These are phyloP conservation scores for Buddleja alternifolia DNA, from an alignment of 257 asterid species.

Conservation along the genomic window DNA sequence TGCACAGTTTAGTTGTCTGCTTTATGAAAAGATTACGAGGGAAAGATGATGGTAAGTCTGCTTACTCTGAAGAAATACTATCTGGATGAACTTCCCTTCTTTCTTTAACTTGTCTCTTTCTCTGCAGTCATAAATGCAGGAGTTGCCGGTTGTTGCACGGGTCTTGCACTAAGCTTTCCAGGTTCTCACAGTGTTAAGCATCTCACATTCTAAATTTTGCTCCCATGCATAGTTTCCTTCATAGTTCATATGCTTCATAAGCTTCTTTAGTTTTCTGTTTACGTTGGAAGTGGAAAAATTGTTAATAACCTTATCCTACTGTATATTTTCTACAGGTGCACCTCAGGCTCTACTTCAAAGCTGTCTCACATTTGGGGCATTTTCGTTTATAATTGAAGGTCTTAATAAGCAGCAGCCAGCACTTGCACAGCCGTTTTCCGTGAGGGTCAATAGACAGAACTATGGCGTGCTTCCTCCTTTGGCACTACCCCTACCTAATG, in stretches of 20 bases:
- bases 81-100: constrained; percentile 3
- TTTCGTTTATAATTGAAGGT: constrained; percentile 88
- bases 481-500: constrained; percentile 81
- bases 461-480: constrained; percentile 63
- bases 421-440: constrained; percentile 57
- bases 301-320: constrained; percentile 6
- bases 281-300: too few relatives aligned
- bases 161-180: constrained; percentile 91
- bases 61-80: neutral
- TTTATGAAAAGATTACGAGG: constrained; percentile 81
- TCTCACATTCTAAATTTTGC: neutral
- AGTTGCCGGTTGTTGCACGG: constrained; percentile 97
- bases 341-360: constrained; percentile 94
- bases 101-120: constrained; percentile 18
- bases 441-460: constrained; percentile 37
- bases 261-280: too few relatives aligned
- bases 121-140: constrained; percentile 85
- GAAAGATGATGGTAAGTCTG: constrained; percentile 82
- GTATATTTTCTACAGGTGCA: constrained; percentile 59
- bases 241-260: neutral
- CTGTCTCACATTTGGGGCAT: constrained; percentile 91
- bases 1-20: constrained; percentile 87
- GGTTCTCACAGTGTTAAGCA: constrained; percentile 41
- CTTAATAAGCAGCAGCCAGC: constrained; percentile 91
- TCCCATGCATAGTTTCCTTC: neutral